phyloP scores from a whole-genome alignment of 2,329 filamentous ascomycete genomes.

The Aspergillus sp. region DNA sequence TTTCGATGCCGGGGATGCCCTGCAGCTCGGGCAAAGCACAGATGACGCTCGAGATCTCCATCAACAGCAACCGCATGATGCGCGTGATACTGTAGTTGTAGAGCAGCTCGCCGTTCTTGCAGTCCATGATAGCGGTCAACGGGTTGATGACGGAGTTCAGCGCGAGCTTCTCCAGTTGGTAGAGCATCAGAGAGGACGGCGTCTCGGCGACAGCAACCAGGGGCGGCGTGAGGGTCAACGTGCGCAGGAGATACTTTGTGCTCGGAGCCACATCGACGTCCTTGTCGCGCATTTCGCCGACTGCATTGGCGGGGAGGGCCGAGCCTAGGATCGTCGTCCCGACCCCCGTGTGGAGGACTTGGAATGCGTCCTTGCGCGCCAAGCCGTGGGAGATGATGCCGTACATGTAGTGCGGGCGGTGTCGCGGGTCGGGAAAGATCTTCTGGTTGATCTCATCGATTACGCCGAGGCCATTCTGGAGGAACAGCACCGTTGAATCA shows the following conservation, averaged over 20 bases:
- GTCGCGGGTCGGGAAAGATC: conserved; percentile 65
- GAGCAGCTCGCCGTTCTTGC: conserved; percentile 69
- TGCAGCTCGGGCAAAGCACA: conserved; percentile 71
- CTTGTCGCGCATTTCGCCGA: conserved; percentile 16
- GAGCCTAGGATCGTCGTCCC: conserved; percentile 60
- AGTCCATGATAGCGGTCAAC: conserved; percentile 75
- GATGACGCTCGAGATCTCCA: conserved; percentile 73
- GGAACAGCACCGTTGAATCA: conserved; percentile 69
- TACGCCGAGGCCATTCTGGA: conserved; percentile 80
- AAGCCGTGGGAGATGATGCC: conserved; percentile 64
- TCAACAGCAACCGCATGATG: conserved; percentile 68
- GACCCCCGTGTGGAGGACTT: conserved; percentile 56
- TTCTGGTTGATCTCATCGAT: conserved; percentile 72
- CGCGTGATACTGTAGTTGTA: conserved; percentile 64
- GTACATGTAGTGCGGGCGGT: conserved; percentile 73
- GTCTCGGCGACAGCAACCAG: conserved; percentile 61
- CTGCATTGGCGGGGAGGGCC: conserved; percentile 32
- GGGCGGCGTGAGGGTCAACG: conserved; percentile 61
- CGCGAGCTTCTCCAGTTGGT: conserved; percentile 76
- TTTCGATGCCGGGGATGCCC: conserved; percentile 57
- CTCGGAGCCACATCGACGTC: conserved; percentile 34
- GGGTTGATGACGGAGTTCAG: conserved; percentile 77
- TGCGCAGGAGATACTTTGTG: conserved; percentile 62
- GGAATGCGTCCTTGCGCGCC: conserved; percentile 48
- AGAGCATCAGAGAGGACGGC: conserved; percentile 62